Evolutionary conservation across 108 stramenopile genomes (phyloP), one percentile per base, ranked within the genome.

Genomic region (Schizochytrium sp.): DNA sequence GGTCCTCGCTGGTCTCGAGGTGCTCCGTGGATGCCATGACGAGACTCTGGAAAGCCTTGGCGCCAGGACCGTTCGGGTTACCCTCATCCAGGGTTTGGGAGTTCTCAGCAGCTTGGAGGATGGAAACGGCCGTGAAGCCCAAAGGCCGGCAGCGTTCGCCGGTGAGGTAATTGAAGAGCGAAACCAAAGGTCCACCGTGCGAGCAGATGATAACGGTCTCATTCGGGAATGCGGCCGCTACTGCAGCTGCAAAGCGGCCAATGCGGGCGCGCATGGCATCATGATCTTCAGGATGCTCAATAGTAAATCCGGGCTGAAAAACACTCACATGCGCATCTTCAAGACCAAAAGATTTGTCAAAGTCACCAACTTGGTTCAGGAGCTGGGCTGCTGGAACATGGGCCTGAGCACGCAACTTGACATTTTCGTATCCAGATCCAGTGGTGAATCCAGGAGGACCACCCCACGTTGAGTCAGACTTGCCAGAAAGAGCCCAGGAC

Each of bases 121-220:
- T 42, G 40, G 76, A 83, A 28, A 83, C 28, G 17, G 76, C 76
- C 15, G 76, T 83, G 76, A 83, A 83, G 17, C 76, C 76, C 10
- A 83, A 38, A 47, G 50, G 47, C 0, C 28, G 50, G 76, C 76
- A 83, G 50, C 40, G 76, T 5, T 83, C 15, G 5, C 76, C 76
- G 45, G 76, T 83, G 76, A 83, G 76, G 28, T 55, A 55, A 53
- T 83, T 49, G 76, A 83, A 83, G 1, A 83, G 76, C n/a, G 76
- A 13, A n/a, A 38, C 76, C 15, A 55, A n/a, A 0, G 76, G 76
- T 0, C 76, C 76, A 12, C 76, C 76, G 53, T 83, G 76, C 2
- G 76, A 83, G 50, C 47, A 49, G 17, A 83, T 13, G 5, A 83
- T 53, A 0, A 83, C 47, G 50, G 76, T 83, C 53, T 83, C 76